Base-by-base conservation (phyloP, 345 rosid genomes). In the Alliaria petiolata region DNA sequence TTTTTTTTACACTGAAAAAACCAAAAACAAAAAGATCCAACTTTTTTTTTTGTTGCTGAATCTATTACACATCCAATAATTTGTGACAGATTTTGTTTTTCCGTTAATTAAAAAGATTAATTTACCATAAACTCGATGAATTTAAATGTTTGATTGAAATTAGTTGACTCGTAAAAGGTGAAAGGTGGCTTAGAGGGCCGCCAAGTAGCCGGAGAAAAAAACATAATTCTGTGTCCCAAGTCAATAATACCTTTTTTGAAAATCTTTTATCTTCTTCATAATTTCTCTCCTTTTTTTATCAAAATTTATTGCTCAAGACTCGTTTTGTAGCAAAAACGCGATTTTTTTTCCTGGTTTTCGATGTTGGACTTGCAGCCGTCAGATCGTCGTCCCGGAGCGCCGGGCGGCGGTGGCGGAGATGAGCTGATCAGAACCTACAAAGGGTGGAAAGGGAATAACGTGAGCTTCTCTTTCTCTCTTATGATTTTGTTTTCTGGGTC, bases 371-470 rank as follows among this genome's bases (percentile, higher is more conserved):
- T 76, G 56, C 82, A 80, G 60, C 81, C 81, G 57, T 80, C 78
- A 56, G 76, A 56, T 64, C 71, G 71, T 43, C 76, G 80, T 44
- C 62, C 76, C 12, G 62, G 67, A 70, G 61, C 72, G 51, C 60
- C 82, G 31, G 72, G 77, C 65, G 83, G 55, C 16, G 83, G 55
- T 8, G 82, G 70, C 30, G 77, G 68, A 44, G 36, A 62, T 33
- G 82, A 70, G 78, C 71, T 78, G 76, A 75, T 77, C 69, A 86
- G 82, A 82, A 82, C 87, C 59, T 88, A 88, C 62, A 81, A 82
- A 72, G 86, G 84, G 11, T 90, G 97, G 97, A 85, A 88, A 80
- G 95, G 95, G 70, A 88, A 84, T 60, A 90, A 90, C 80, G 95
- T 88, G 76, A 88, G 85, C 66, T 51, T 8, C 51, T 36, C 63